A percentile compares a stretch with the other conserved stretches of the same genome.
These are phyloP conservation scores for Sporormia fimetaria DNA, from an alignment of 495 filamentous ascomycete genomes.

Conservation along the genomic window DNA sequence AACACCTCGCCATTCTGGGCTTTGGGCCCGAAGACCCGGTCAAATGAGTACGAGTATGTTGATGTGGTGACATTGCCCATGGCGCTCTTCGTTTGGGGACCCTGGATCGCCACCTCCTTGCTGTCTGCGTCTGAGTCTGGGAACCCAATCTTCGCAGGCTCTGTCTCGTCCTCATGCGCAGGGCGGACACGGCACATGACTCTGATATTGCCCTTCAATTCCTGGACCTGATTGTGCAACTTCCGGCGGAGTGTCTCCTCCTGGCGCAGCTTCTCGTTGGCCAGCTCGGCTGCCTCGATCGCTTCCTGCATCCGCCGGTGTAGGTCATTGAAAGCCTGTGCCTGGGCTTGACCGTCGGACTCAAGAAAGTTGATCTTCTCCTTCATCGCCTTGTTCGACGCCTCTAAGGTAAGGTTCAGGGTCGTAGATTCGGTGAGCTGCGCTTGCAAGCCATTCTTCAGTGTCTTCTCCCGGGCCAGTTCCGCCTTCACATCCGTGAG, in stretches of 20 bases:
- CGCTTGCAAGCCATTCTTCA: conserved; percentile 44
- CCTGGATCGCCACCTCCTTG: conserved; percentile 74
- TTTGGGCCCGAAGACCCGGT: conserved; percentile 76
- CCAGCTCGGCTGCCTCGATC: conserved; percentile 50
- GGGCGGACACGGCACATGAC: conserved; percentile 98
- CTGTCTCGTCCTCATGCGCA: conserved; percentile 42
- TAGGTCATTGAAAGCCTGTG: conserved; percentile 63
- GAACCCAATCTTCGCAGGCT: conserved; percentile 58
- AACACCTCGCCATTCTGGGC: conserved; percentile 80
- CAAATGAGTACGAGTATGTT: conserved; percentile 78
- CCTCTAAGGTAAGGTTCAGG: conserved; percentile 58
- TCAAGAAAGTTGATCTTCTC: conserved; percentile 79
- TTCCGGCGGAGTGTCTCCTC: conserved; percentile 87
- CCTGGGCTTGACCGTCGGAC: conserved; percentile 75
- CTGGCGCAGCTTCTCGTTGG: conserved; percentile 71
- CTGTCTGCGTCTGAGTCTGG: conserved; percentile 66
- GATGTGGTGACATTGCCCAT: conserved; percentile 63
- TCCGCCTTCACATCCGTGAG: conserved; percentile 41
- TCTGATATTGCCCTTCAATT: conserved; percentile 97
- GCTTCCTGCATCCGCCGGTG: conserved; percentile 70
- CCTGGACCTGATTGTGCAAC: conserved; percentile 94
- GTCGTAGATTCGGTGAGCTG: conserved; percentile 53
- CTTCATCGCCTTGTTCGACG: conserved; percentile 58
- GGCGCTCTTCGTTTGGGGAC: conserved; percentile 72
- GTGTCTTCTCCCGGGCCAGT: conserved; percentile 40